Evolutionary conservation across 345 rosid species (phyloP).

Genomic region (Hibiscus syriacus): DNA sequence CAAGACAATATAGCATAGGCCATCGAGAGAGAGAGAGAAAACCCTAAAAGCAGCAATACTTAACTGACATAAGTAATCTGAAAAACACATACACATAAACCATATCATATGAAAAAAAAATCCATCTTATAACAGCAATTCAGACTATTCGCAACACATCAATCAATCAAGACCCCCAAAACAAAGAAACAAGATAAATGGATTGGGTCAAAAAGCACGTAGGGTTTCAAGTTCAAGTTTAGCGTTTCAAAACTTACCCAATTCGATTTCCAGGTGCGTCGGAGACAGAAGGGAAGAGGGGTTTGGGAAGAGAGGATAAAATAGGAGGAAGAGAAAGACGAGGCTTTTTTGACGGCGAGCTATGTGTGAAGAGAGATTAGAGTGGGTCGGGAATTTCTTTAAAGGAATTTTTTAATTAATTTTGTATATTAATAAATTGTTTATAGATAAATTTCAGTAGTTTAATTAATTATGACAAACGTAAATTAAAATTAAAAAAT

Average conservation of each 20-base stretch:
- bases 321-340: not conserved
- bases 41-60: not conserved
- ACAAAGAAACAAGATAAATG: not conserved
- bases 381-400: not conserved
- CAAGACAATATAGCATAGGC: no score
- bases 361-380: not conserved
- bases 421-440: no score
- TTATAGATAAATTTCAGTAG: no score
- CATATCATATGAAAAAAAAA: not conserved
- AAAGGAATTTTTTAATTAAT: not conserved
- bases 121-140: not conserved
- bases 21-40: not conserved
- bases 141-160: not conserved
- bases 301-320: not conserved
- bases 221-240: not conserved
- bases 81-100: not conserved
- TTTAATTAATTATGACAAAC: no score
- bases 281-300: not conserved
- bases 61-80: not conserved
- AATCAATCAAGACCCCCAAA: not conserved
- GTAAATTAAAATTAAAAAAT: no score
- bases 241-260: not conserved
- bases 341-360: not conserved
- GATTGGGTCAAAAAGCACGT: not conserved
- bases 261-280: not conserved